These are phyloP conservation scores for Metschnikowia picachoensis DNA, from an alignment of 805 yeast species.

Conservation along the genomic window DNA sequence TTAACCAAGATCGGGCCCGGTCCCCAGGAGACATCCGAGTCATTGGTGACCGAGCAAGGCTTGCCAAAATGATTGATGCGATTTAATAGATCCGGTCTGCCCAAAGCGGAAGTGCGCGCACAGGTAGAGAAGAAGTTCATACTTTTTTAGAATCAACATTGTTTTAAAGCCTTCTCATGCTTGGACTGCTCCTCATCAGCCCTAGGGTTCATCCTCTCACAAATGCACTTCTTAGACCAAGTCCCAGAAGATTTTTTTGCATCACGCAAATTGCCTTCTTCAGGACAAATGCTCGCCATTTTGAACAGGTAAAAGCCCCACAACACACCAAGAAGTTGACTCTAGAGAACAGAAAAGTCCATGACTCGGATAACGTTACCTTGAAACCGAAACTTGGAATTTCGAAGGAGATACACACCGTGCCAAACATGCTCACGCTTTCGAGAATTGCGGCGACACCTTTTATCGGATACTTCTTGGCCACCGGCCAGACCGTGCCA, in stretches of 20 bases:
- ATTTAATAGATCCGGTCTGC: neutral
- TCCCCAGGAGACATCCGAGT: constrained; percentile 59
- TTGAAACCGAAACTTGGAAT: constrained; percentile 1
- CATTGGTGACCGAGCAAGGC: constrained; percentile 57
- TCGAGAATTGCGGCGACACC: constrained; percentile 84
- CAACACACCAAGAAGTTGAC: neutral
- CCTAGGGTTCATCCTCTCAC: neutral
- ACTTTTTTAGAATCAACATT: no score
- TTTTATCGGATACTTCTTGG: constrained; percentile 71
- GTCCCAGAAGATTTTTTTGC: neutral
- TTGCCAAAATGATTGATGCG: constrained; percentile 43
- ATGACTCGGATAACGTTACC: neutral
- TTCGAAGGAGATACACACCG: constrained; percentile 52
- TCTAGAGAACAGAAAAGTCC: neutral
- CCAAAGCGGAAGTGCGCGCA: constrained; percentile 3
- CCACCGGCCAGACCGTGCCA: constrained; percentile 54
- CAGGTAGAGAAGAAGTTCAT: neutral
- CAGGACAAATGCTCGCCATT: neutral
- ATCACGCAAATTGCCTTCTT: neutral
- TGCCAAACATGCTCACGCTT: constrained; percentile 83
- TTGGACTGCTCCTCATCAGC: neutral
- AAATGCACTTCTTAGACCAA: neutral
- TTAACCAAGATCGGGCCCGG: constrained; percentile 86
- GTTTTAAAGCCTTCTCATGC: neutral
- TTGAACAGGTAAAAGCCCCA: neutral